These are phyloP conservation scores for Aspergillus funiculosus DNA, from an alignment of 495 filamentous ascomycete genomes.

Conservation along the genomic window DNA sequence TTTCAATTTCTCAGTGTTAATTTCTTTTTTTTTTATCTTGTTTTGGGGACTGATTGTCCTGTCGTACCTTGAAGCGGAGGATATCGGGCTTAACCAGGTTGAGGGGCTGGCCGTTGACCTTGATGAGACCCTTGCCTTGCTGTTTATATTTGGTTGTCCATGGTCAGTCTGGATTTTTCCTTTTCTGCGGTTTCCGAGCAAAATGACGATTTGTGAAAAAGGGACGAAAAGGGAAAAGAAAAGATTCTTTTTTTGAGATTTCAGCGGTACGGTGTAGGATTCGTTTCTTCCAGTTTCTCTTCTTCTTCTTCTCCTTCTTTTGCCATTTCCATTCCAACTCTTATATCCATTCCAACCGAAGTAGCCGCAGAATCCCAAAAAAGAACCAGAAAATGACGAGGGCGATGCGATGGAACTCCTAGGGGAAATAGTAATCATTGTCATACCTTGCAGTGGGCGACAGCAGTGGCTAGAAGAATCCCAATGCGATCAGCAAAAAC, in stretches of 20 bases:
- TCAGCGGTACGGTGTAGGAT: not conserved
- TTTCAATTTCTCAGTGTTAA: conserved; percentile 10
- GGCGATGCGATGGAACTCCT: conserved; percentile 2
- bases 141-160: too few relatives aligned
- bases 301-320: not conserved
- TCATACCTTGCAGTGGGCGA: conserved; percentile 91
- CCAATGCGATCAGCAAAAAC: conserved; percentile 17
- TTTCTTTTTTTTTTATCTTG: not conserved
- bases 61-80: conserved; percentile 85
- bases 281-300: conserved; percentile 3
- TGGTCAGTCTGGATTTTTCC: too few relatives aligned
- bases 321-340: not conserved
- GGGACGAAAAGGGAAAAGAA: not conserved
- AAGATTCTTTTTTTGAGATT: conserved; percentile 3
- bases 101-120: conserved; percentile 96
- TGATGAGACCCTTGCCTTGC: conserved; percentile 90
- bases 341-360: conserved; percentile 13
- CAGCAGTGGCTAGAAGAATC: conserved; percentile 61
- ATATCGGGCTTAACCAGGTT: conserved; percentile 90
- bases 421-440: conserved; percentile 3
- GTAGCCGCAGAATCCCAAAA: not conserved
- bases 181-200: too few relatives aligned
- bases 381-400: conserved; percentile 1
- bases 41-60: not conserved
- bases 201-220: too few relatives aligned